Percentiles rank a stretch among this genome's conserved stretches.
phyloP scores from a whole-genome alignment of 1,139 yeast genomes.

The Yamadazyma siamensis region DNA sequence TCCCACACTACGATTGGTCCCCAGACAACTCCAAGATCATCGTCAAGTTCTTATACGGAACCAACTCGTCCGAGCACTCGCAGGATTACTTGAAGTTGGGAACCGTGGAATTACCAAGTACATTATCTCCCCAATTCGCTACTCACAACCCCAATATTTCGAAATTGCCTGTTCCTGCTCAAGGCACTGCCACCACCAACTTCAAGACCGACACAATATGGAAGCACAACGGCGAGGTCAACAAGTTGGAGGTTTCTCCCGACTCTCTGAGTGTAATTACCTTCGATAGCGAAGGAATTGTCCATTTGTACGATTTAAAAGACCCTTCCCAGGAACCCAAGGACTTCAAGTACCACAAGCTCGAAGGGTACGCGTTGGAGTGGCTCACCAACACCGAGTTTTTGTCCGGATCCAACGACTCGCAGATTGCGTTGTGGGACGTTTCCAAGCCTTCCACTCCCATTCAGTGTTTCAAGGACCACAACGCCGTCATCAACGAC shows the following conservation, averaged over 20 bases:
- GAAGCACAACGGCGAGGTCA: constrained; percentile 56
- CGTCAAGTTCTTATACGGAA: constrained; percentile 47
- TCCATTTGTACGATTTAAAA: constrained; percentile 38
- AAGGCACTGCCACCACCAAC: constrained; percentile 14
- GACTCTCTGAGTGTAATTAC: constrained; percentile 41
- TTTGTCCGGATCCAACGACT: constrained; percentile 67
- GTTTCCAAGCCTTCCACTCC: constrained; percentile 42
- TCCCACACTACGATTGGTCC: constrained; percentile 34
- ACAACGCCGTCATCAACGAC: constrained; percentile 53
- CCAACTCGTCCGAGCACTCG: constrained; percentile 38
- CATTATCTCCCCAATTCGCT: constrained; percentile 37
- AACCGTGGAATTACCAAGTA: constrained; percentile 48
- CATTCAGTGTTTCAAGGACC: constrained; percentile 40
- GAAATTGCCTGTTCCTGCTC: constrained; percentile 21
- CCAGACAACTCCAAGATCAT: constrained; percentile 33
- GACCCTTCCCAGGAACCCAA: constrained; percentile 18
- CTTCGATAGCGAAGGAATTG: constrained; percentile 49
- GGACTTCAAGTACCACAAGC: constrained; percentile 56
- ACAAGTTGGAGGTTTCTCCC: constrained; percentile 39
- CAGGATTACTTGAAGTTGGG: constrained; percentile 47
- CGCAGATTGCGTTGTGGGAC: constrained; percentile 72
- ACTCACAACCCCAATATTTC: constrained; percentile 16
- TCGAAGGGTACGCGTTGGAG: constrained; percentile 68
- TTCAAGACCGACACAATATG: constrained; percentile 41
- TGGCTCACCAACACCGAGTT: constrained; percentile 54